These are phyloP conservation scores for Dianthus caryophyllus DNA, from an alignment of 148 eudicot species.

Conservation along the genomic window DNA sequence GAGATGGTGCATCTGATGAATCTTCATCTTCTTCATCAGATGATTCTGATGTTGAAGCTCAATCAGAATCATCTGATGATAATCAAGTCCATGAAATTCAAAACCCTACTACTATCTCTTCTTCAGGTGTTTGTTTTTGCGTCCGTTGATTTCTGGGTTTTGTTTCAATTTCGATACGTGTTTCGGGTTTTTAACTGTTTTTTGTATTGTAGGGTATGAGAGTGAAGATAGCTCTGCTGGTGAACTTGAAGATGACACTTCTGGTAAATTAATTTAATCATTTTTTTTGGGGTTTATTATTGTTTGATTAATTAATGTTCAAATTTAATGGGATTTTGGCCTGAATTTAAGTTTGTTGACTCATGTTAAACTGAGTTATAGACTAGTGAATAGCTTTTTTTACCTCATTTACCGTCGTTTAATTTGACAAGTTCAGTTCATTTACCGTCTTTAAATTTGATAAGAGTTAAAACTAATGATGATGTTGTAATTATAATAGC, in stretches of 20 bases:
- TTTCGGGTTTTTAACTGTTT: conserved; percentile 7
- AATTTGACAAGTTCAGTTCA: no score
- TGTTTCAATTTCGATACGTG: background rate
- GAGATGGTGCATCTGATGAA: conserved; percentile 43
- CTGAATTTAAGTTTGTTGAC: background rate
- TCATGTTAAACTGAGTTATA: background rate
- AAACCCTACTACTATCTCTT: conserved; percentile 37
- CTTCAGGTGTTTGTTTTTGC: conserved; percentile 44
- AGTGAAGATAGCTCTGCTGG: conserved; percentile 75
- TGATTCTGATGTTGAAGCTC: conserved; percentile 58
- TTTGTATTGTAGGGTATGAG: conserved; percentile 51
- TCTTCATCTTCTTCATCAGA: conserved; percentile 65
- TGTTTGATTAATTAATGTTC: background rate
- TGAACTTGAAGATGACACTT: conserved; percentile 56
- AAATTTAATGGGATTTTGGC: background rate
- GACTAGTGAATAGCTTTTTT: no score
- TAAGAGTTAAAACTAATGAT: no score
- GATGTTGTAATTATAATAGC: no score
- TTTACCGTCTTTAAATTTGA: no score
- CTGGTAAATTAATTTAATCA: conserved; percentile 36
- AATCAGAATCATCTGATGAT: conserved; percentile 33
- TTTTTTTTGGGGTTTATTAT: background rate
- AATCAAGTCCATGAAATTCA: conserved; percentile 12
- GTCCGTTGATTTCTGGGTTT: background rate
- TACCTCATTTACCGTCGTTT: no score